A percentile compares a stretch with the other conserved stretches of the same genome.
These are phyloP conservation scores for Colletotrichum liaoningense DNA, from an alignment of 2,329 filamentous ascomycete species.

Conservation along the genomic window DNA sequence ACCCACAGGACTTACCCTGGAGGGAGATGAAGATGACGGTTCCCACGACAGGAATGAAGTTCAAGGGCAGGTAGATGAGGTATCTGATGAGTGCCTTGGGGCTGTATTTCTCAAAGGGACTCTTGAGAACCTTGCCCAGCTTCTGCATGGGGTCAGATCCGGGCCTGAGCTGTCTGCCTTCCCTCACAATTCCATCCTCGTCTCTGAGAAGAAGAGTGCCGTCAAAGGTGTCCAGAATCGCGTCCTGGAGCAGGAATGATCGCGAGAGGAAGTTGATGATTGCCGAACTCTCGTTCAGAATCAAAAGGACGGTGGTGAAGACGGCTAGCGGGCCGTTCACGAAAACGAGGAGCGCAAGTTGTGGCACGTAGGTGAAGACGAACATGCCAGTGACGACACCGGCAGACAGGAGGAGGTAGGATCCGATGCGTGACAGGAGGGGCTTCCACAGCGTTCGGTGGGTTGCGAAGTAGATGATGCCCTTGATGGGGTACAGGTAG, in stretches of 20 bases:
- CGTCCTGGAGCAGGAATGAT: conserved; percentile 83
- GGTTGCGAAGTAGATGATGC: conserved; percentile 68
- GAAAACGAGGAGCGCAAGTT: conserved; percentile 84
- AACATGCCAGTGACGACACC: conserved; percentile 86
- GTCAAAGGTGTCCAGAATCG: conserved; percentile 90
- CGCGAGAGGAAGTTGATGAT: conserved; percentile 69
- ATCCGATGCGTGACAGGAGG: conserved; percentile 64
- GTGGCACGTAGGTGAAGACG: conserved; percentile 85
- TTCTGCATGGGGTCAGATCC: conserved; percentile 67
- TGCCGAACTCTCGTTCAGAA: conserved; percentile 71
- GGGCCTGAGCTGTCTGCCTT: conserved; percentile 78
- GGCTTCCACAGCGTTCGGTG: conserved; percentile 70
- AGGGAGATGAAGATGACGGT: conserved; percentile 83
- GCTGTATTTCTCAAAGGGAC: conserved; percentile 66
- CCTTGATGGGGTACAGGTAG: conserved; percentile 81
- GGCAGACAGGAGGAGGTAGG: conserved; percentile 76
- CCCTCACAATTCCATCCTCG: conserved; percentile 72
- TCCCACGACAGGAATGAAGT: conserved; percentile 91
- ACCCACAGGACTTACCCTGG: conserved; percentile 64
- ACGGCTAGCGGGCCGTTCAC: conserved; percentile 86
- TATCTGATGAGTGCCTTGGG: conserved; percentile 78
- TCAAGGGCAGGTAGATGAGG: conserved; percentile 88
- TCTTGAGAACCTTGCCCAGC: conserved; percentile 68
- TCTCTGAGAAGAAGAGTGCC: conserved; percentile 69
- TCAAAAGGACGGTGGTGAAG: conserved; percentile 76